Conservation (phyloP, 148 eudicot species). For the Polygonum maritimum region DNA sequence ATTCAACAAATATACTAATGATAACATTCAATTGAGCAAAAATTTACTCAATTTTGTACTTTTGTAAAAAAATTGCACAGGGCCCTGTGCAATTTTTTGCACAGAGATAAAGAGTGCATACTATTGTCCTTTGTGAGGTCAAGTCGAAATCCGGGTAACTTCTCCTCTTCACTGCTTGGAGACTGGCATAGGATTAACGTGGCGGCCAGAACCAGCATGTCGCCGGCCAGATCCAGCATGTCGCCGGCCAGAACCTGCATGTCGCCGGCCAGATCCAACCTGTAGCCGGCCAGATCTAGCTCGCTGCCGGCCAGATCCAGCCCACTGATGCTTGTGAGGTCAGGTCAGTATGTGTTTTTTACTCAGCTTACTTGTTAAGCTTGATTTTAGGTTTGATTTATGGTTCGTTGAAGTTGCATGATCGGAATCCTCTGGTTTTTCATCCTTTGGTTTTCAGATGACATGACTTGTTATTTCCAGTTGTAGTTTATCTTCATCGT, state of each 20-base stretch:
- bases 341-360: too few species aligned
- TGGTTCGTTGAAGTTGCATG: not conserved
- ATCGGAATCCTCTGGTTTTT: not conserved
- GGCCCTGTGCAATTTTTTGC: conserved; percentile 32
- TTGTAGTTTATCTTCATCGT: not conserved
- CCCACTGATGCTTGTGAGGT: too few species aligned
- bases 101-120: conserved; percentile 94
- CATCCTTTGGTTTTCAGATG: not conserved
- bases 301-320: too few species aligned
- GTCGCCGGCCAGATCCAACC: too few species aligned
- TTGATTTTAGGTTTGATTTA: not conserved
- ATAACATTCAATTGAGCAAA: too few species aligned
- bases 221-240: too few species aligned
- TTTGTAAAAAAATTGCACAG: too few species aligned
- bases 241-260: too few species aligned
- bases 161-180: conserved; percentile 76
- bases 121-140: conserved; percentile 86
- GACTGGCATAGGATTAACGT: conserved; percentile 98
- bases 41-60: too few species aligned
- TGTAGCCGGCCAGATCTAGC: too few species aligned
- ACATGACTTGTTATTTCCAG: not conserved
- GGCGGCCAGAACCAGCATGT: too few species aligned
- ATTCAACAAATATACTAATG: too few species aligned
- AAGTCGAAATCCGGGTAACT: conserved; percentile 48
- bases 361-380: not conserved